Evolutionary conservation across 1,284 basidiomycete species (phyloP).

Genomic region (Trichosporon asahii): DNA sequence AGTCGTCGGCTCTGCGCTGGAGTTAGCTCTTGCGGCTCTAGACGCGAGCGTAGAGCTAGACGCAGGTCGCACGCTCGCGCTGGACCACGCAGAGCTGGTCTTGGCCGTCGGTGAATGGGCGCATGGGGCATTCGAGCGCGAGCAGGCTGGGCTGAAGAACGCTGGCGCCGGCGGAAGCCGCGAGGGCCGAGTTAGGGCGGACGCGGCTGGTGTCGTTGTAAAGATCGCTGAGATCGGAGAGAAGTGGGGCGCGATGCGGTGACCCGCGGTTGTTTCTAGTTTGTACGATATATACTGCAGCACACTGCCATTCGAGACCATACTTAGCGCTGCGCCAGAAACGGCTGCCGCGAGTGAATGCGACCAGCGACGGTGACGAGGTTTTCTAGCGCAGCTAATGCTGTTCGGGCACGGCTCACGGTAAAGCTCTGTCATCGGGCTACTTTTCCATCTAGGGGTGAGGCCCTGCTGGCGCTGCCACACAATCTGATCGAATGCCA

Average conservation of each 20-base stretch:
- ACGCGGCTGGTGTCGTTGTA: constrained; percentile 73
- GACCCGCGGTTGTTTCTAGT: neutral
- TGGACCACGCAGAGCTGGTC: constrained; percentile 69
- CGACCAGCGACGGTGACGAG: too few relatives aligned
- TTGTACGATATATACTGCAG: too few relatives aligned
- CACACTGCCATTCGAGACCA: too few relatives aligned
- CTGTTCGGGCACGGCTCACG: neutral
- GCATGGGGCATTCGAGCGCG: constrained; percentile 60
- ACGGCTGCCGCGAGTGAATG: neutral
- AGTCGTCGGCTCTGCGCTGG: constrained; percentile 69
- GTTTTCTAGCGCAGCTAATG: neutral
- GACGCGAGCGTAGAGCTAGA: constrained; percentile 73
- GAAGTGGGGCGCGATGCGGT: constrained; percentile 59
- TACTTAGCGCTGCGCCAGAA: too few relatives aligned
- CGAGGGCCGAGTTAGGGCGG: constrained; percentile 58
- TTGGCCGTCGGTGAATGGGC: constrained; percentile 78
- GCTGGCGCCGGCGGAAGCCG: constrained; percentile 62
- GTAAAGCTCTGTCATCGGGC: neutral
- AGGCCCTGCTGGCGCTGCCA: neutral
- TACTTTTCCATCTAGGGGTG: neutral
- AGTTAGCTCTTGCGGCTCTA: constrained; percentile 70
- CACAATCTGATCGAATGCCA: neutral
- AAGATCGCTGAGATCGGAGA: constrained; percentile 73
- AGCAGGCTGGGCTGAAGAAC: constrained; percentile 65
- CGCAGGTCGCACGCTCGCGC: constrained; percentile 66